A percentile compares a stretch with the other conserved stretches of the same genome.
These are phyloP conservation scores for Botryotinia narcissicola DNA, from an alignment of 2,329 filamentous ascomycete species.

Conservation along the genomic window DNA sequence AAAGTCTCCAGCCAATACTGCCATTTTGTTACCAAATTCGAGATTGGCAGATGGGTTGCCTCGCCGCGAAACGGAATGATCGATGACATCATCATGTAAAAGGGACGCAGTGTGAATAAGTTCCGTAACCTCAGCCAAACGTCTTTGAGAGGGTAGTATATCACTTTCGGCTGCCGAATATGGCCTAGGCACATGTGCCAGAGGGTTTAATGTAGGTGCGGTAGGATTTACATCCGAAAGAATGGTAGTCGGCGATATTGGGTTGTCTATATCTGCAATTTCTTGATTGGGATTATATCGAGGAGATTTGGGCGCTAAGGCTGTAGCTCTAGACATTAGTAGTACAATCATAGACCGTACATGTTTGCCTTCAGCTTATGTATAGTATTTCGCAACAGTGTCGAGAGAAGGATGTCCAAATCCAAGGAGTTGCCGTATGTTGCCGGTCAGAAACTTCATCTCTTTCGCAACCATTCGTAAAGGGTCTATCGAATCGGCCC, in stretches of 20 bases:
- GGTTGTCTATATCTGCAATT: conserved; percentile 51
- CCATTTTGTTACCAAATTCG: conserved; percentile 99
- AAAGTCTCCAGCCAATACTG: conserved; percentile 95
- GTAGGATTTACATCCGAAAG: conserved; percentile 83
- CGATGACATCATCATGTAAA: conserved; percentile 97
- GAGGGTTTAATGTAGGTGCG: conserved; percentile 48
- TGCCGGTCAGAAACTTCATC: conserved; percentile 92
- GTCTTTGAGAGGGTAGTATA: conserved; percentile 88
- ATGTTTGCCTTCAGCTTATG: conserved; percentile 93
- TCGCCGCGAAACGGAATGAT: conserved; percentile 82
- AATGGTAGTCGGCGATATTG: conserved; percentile 58
- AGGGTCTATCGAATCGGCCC: conserved; percentile 77
- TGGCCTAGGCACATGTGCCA: conserved; percentile 42
- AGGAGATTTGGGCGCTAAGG: conserved; percentile 66
- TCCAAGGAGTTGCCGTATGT: conserved; percentile 88
- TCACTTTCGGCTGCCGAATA: conserved; percentile 50
- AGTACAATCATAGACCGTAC: conserved; percentile 91
- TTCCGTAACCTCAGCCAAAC: conserved; percentile 94
- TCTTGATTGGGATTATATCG: conserved; percentile 41
- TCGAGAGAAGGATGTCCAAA: conserved; percentile 94
- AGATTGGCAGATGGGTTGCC: conserved; percentile 86
- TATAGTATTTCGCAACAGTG: conserved; percentile 97
- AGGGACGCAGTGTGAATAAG: conserved; percentile 96
- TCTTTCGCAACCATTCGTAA: conserved; percentile 90
- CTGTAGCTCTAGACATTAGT: conserved; percentile 91